A percentile compares a stretch with the other conserved stretches of the same genome.
Evolutionary conservation across 768 basidiomycete genomes (phyloP).

Genomic region (Mycena pura): DNA sequence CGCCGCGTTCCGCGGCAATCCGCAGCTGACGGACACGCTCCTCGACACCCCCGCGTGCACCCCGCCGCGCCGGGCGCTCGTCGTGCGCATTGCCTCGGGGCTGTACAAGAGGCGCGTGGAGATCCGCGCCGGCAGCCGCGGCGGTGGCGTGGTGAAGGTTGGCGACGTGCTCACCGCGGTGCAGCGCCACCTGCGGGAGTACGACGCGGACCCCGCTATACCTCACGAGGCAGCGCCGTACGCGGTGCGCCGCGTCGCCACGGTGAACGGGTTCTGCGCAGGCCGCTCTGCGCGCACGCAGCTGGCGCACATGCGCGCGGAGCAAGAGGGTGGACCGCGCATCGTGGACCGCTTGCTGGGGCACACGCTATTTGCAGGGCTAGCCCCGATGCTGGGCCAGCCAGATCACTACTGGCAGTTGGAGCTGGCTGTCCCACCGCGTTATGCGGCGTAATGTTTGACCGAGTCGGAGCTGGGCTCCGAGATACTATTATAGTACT

Average conservation of each 20-base stretch:
- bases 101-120: not conserved
- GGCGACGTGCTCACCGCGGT: constrained; percentile 12
- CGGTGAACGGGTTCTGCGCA: constrained; percentile 8
- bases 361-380: constrained; percentile 10
- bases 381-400: not conserved
- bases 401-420: constrained; percentile 10
- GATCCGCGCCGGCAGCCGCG: not conserved
- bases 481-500: too few species aligned
- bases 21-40: not conserved
- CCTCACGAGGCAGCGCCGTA: not conserved
- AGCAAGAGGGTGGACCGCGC: not conserved
- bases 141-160: not conserved
- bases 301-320: not conserved
- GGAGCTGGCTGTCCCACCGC: not conserved
- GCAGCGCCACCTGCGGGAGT: not conserved
- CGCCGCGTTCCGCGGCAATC: not conserved
- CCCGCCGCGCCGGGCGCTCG: not conserved
- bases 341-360: constrained; percentile 9
- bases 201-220: not conserved
- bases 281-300: not conserved
- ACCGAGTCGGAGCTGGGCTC: too few species aligned
- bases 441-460: too few species aligned
- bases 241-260: not conserved
- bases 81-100: not conserved
- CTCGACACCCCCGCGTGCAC: not conserved